These are phyloP conservation scores for Baffinella frigidus DNA, from an alignment of 208 protist species.

Conservation along the genomic window DNA sequence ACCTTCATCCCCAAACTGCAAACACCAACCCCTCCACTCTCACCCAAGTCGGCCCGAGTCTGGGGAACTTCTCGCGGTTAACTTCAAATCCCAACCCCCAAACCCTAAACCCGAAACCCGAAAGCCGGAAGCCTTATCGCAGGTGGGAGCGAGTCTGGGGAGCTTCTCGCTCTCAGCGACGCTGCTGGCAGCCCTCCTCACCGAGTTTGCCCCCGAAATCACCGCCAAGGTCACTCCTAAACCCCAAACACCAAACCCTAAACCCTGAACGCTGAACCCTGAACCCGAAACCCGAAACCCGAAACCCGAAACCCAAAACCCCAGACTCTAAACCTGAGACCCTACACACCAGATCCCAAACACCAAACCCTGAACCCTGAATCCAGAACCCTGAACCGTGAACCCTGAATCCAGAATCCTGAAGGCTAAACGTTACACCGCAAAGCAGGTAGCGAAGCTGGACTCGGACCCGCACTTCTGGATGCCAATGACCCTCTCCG, in stretches of 20 bases:
- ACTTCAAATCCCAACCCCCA: too few relatives aligned
- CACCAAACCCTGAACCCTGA: too few relatives aligned
- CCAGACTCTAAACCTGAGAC: too few relatives aligned
- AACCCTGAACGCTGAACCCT: too few relatives aligned
- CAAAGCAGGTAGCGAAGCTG: slow-evolving; percentile 56
- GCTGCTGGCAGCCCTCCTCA: slow-evolving; percentile 49
- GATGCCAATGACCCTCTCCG: slow-evolving; percentile 70
- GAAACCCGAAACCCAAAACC: too few relatives aligned
- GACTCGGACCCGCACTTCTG: slow-evolving; percentile 72
- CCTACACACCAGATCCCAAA: too few relatives aligned
- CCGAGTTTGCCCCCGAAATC: slow-evolving; percentile 24
- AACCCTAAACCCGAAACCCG: too few relatives aligned
- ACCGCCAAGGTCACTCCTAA: background rate
- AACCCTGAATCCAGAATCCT: background rate
- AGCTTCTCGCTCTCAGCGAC: slow-evolving; percentile 65
- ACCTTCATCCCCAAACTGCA: too few relatives aligned
- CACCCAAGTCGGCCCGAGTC: slow-evolving; percentile 63
- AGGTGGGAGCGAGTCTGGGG: slow-evolving; percentile 67
- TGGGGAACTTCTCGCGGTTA: slow-evolving; percentile 67
- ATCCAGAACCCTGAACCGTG: too few relatives aligned
- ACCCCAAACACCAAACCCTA: too few relatives aligned
- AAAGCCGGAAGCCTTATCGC: background rate
- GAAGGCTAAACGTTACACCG: background rate
- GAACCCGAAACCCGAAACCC: too few relatives aligned
- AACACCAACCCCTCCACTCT: too few relatives aligned